Evolutionary conservation across 2,329 filamentous ascomycete genomes (phyloP), one percentile per base, ranked within the genome.

Genomic region (Cercospora brassicicola): DNA sequence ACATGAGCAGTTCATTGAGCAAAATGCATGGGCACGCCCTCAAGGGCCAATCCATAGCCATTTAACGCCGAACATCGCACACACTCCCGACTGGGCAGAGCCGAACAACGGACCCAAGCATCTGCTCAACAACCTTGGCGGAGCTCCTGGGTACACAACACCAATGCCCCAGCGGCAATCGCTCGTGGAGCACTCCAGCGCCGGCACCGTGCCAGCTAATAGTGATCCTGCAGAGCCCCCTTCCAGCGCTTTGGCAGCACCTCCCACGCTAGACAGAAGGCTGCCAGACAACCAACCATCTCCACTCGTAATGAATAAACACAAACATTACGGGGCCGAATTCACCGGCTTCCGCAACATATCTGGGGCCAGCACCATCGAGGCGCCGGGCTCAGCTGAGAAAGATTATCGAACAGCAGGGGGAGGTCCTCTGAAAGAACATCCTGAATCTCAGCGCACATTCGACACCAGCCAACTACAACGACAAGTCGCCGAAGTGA

Each of bases 21-120:
- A 94, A 73, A 96, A 92, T 4, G 91, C 93, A 0, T 97, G 94
- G 94, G 93, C 93, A 39, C 96, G 96, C 77, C 92, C 93, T 18
- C 92, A 94, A 73, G 90, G 93, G 76, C 89, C 90, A 6, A 86
- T 88, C 9, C 89, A 92, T n/a, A 64, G 72, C 28, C 71, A 74
- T 62, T 73, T 70, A 30, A 76, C 74, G 10, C 74, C 73, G 11
- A 72, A 74, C 55, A 70, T 78, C 33, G 73, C 75, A 8, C 76
- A 78, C 62, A 78, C 76, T 2, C 74, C 76, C 4, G 75, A 78
- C 56, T 78, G 76, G 76, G 74, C 76, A 42, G 70, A 71, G 64
- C 71, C 74, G 28, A 72, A 59, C 13, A 62, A 68, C 42, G 69
- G 62, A 42, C 56, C 70, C 56, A 72, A 73, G 59, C 69, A 74